These are phyloP conservation scores for Backusella sp. DNA, from an alignment of 192 early-diverging fungal genomes.

Conservation along the genomic window DNA sequence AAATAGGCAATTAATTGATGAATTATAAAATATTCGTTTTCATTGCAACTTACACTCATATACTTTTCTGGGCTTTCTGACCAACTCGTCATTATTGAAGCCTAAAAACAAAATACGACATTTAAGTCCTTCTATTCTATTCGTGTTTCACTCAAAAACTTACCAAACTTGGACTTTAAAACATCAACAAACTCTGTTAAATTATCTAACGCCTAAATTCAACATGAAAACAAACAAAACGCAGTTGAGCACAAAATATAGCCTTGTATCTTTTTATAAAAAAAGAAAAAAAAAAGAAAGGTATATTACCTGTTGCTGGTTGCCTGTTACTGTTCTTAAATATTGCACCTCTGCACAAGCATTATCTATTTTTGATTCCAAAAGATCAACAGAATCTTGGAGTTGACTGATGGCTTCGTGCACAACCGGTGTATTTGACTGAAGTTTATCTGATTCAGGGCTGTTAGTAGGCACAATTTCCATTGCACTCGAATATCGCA, in stretches of 20 bases:
- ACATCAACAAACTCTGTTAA: not conserved
- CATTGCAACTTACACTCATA: not conserved
- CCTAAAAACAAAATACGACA: not conserved
- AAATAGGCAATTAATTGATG: not conserved
- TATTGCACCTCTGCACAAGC: not conserved
- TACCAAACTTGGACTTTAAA: conserved; percentile 4
- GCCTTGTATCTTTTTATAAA: not conserved
- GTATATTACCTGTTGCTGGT: not conserved
- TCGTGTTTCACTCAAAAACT: not conserved
- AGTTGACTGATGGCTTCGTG: not conserved
- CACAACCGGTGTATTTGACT: not conserved
- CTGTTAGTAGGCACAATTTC: not conserved
- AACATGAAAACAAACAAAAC: not conserved
- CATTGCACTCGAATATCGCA: conserved; percentile 8
- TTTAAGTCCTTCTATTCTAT: not conserved
- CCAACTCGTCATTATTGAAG: not conserved
- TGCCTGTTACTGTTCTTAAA: not conserved
- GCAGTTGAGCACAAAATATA: not conserved
- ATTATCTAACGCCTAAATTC: not conserved
- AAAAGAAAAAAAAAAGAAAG: not conserved
- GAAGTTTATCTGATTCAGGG: not conserved
- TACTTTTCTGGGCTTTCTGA: conserved; percentile 1
- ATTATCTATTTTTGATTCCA: not conserved
- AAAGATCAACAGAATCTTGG: not conserved
- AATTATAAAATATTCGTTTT: not conserved